Evolutionary conservation across 257 asterid genomes (phyloP).

Genomic region (Solanum chmielewskii): DNA sequence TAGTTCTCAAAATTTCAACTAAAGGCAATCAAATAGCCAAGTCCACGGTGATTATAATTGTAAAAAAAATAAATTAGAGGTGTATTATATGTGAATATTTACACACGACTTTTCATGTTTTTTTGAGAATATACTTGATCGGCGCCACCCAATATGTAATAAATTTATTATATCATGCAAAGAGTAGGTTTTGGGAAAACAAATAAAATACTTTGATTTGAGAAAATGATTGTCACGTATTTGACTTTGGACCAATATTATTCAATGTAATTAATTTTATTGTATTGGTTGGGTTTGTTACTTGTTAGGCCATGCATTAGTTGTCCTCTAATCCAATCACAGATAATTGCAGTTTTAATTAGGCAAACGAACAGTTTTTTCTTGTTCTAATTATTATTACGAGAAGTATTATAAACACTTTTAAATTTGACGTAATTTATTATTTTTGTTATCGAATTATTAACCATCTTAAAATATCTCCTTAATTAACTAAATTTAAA

Average conservation of each 20-base stretch:
- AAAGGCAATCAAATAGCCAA: neutral
- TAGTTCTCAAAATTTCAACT: neutral
- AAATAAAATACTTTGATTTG: neutral
- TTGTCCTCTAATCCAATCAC: neutral
- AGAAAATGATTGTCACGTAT: conserved; percentile 8
- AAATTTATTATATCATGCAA: neutral
- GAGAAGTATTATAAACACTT: neutral
- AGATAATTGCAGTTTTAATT: neutral
- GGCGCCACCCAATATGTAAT: neutral
- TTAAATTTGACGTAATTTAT: neutral
- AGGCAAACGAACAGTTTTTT: neutral
- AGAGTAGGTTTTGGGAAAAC: conserved; percentile 6
- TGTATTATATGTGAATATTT: neutral
- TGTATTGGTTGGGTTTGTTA: neutral
- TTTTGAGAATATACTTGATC: neutral
- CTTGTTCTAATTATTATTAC: too few relatives aligned
- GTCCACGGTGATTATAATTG: neutral
- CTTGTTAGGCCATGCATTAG: neutral
- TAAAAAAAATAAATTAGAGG: neutral
- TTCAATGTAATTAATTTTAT: neutral
- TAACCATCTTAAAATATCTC: rapidly evolving
- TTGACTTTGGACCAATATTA: conserved; percentile 2
- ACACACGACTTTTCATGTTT: neutral
- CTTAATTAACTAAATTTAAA: too few relatives aligned
- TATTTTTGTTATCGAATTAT: too few relatives aligned